Conservation (phyloP, 352 stramenopile genomes). For the Globisporangium iwayamae region DNA sequence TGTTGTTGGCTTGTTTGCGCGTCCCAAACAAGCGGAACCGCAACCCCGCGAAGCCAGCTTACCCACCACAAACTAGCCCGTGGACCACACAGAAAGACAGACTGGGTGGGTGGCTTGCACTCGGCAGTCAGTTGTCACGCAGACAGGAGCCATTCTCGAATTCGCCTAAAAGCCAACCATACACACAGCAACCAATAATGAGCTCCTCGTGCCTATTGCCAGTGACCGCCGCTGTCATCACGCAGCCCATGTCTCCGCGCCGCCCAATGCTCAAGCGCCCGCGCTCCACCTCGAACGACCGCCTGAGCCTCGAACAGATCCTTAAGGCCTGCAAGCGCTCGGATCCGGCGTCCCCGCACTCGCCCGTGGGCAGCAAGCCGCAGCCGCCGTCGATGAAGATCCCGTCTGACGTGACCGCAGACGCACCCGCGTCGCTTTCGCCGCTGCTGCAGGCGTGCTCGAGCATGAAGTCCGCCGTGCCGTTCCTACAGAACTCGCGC, state of each 20-base stretch:
- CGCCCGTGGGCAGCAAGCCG: constrained; percentile 18
- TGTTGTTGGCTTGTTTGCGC: constrained; percentile 11
- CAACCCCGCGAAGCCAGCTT: constrained; percentile 6
- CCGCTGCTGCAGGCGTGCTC: constrained; percentile 47
- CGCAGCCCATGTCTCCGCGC: constrained; percentile 12
- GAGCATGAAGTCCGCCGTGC: constrained; percentile 66
- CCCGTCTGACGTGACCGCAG: constrained; percentile 7
- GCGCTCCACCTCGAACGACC: constrained; percentile 42
- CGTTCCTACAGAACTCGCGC: constrained; percentile 73
- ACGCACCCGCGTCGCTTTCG: constrained; percentile 12
- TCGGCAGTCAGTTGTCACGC: neutral
- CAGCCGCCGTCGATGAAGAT: constrained; percentile 17
- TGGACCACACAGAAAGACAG: neutral
- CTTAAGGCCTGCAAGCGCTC: constrained; percentile 65
- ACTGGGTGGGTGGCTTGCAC: constrained; percentile 1
- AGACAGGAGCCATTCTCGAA: constrained; percentile 9
- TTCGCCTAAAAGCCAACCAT: neutral
- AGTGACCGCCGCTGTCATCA: constrained; percentile 24
- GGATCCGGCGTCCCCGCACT: constrained; percentile 45
- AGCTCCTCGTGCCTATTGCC: constrained; percentile 57
- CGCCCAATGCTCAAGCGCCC: constrained; percentile 50
- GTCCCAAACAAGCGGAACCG: neutral
- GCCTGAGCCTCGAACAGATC: constrained; percentile 44
- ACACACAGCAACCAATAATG: constrained; percentile 26
- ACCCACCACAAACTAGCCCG: neutral